phyloP scores from a whole-genome alignment of 2,329 filamentous ascomycete species.

The Cytospora chrysosperma region DNA sequence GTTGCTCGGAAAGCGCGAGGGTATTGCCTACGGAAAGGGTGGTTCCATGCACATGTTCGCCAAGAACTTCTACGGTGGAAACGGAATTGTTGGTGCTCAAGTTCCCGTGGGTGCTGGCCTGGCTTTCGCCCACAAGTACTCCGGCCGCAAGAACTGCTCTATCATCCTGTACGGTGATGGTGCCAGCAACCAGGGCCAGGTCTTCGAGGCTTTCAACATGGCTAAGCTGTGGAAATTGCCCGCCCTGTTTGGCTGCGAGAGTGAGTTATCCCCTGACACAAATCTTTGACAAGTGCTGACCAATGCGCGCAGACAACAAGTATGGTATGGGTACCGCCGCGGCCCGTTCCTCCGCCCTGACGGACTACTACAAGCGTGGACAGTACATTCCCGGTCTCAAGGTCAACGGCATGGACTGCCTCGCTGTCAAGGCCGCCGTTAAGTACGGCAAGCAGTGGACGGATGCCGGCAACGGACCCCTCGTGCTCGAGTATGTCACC shows the following conservation, averaged over 20 bases:
- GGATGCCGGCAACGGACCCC: constrained; percentile 77
- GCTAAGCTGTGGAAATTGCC: constrained; percentile 98
- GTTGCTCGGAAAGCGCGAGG: constrained; percentile 89
- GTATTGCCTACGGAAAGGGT: constrained; percentile 98
- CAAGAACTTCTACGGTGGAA: constrained; percentile 96
- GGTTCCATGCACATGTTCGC: constrained; percentile 99
- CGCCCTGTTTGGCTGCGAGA: constrained; percentile 95
- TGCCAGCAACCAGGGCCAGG: constrained; percentile 98
- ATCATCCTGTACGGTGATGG: constrained; percentile 96
- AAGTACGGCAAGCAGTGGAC: constrained; percentile 91
- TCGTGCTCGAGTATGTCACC: constrained; percentile 98
- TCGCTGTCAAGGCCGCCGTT: constrained; percentile 95
- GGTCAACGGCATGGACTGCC: constrained; percentile 99
- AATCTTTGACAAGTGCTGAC: neutral
- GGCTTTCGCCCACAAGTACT: constrained; percentile 96
- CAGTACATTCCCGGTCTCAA: constrained; percentile 99
- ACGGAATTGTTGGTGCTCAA: constrained; percentile 98
- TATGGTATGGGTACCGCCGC: constrained; percentile 99
- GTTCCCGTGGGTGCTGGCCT: constrained; percentile 96
- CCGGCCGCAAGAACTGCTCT: constrained; percentile 78
- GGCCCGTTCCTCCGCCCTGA: constrained; percentile 88
- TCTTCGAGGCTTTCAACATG: constrained; percentile 99
- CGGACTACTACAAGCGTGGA: constrained; percentile 99
- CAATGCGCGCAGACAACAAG: constrained; percentile 80
- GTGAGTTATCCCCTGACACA: constrained; percentile 56